Base-by-base conservation (phyloP, 176 grass and related monocot genomes). In the Juncus inflexus region DNA sequence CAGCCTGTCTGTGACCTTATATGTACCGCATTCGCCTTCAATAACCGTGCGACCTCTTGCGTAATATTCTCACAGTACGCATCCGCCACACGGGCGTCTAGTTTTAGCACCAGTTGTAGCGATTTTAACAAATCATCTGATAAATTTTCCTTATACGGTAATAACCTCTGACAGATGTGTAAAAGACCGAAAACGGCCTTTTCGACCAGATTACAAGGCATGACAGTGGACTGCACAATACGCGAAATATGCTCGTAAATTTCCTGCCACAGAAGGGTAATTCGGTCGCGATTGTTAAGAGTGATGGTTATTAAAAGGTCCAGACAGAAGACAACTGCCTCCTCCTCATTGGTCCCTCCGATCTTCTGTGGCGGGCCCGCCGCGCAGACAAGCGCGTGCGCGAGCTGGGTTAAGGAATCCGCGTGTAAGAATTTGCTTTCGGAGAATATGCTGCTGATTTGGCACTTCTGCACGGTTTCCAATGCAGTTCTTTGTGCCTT, bases 81-180 rank as follows among this genome's bases (percentile, higher is more conserved):
- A 92, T 97, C 94, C 50, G 94, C 94, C 47, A 97, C 94, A 77
- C 94, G 94, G 36, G 94, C 94, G 82, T 97, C 94, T 57, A 97
- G 88, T 76, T 97, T 97, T 57, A 97, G 52, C 74, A 97, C 85
- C 16, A 97, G 65, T 72, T 97, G 94, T 57, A 97, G 54, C 7
- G 94, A 92, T 53, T 66, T 82, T 71, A 97, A 64, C 70, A 97
- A 77, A 83, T 91, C 88, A 89, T 97, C 94, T 7, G 78, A 83
- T 39, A 97, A 70, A 59, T 97, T 91, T 37, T 89, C 94, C 65
- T 97, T 97, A 73, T 97, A 97, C n/a, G 94, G 94, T 50, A 97
- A 83, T 52, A 97, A 63, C 66, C 94, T 80, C 64, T 97, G 88
- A 74, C 94, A 97, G 61, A 97, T 97, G 69, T 81, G 78, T 15